Conservation (phyloP, 306 rosid species). For the Cicer yamashitae region DNA sequence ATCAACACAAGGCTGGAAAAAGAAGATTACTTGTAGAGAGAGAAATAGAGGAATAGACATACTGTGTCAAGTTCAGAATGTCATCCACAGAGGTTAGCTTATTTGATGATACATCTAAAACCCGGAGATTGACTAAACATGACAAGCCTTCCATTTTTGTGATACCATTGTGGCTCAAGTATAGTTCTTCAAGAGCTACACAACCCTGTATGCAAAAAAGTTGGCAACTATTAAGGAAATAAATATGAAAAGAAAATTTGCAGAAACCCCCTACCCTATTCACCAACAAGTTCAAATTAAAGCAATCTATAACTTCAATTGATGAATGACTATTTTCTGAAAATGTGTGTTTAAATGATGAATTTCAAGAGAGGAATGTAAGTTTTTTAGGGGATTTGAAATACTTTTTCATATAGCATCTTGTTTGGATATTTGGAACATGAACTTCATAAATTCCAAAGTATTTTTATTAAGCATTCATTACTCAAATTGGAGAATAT, state of each 20-base stretch:
- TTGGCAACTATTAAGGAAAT: constrained; percentile 2
- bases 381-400: neutral
- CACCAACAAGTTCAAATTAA: constrained; percentile 37
- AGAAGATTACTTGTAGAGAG: neutral
- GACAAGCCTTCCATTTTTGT: constrained; percentile 90
- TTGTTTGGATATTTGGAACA: neutral
- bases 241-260: constrained; percentile 18
- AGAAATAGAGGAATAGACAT: constrained; percentile 37
- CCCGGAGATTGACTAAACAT: constrained; percentile 73
- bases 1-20: constrained; percentile 30
- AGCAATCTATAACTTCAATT: neutral
- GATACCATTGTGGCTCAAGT: constrained; percentile 96
- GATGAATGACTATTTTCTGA: constrained; percentile 3
- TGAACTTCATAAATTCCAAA: constrained; percentile 5
- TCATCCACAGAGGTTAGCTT: constrained; percentile 73
- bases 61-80: constrained; percentile 71
- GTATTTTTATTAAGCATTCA: neutral
- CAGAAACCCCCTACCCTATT: neutral
- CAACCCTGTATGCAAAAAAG: constrained; percentile 59
- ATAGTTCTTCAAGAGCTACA: constrained; percentile 82
- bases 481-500: neutral
- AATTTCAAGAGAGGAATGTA: neutral
- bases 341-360: neutral
- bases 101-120: constrained; percentile 90
- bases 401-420: neutral